Evolutionary conservation across 2,329 filamentous ascomycete genomes (phyloP).

Genomic region (Curvularia sp.): DNA sequence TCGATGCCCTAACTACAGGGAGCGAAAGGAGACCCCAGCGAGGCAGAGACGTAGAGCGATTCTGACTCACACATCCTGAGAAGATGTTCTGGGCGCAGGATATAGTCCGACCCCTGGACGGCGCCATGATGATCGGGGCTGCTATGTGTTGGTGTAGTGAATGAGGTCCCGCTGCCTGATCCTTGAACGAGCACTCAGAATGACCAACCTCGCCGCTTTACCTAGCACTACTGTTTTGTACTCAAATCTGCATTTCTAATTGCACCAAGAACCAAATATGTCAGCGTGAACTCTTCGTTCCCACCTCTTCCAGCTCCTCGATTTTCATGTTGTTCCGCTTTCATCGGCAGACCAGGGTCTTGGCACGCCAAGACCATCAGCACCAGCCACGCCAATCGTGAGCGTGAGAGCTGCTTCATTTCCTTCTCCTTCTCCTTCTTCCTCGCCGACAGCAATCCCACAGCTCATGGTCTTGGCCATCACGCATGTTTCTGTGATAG

Average conservation of each 20-base stretch:
- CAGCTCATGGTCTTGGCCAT: not conserved
- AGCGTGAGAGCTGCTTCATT: not conserved
- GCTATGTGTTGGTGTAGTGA: conserved; percentile 12
- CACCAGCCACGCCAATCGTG: not conserved
- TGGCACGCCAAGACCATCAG: not conserved
- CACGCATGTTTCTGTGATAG: not conserved
- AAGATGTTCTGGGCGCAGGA: not conserved
- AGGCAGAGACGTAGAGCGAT: not conserved
- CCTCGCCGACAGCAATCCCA: not conserved
- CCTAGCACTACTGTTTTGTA: conserved; percentile 1
- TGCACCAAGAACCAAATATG: not conserved
- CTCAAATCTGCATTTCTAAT: not conserved
- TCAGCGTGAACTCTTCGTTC: too few species aligned
- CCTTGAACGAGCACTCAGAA: conserved; percentile 9
- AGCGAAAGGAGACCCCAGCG: not conserved
- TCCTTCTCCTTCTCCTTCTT: not conserved
- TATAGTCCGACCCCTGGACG: conserved; percentile 23
- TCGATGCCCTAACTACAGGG: conserved; percentile 4
- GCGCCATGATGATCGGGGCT: conserved; percentile 24
- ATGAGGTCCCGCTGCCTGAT: conserved; percentile 10
- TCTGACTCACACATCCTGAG: not conserved
- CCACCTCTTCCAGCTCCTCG: not conserved
- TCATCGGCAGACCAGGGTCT: not conserved
- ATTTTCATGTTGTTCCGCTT: not conserved
- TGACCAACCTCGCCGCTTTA: conserved; percentile 12